phyloP scores from a whole-genome alignment of 805 yeast species.

The Trichomonascus vanleenenianus region DNA sequence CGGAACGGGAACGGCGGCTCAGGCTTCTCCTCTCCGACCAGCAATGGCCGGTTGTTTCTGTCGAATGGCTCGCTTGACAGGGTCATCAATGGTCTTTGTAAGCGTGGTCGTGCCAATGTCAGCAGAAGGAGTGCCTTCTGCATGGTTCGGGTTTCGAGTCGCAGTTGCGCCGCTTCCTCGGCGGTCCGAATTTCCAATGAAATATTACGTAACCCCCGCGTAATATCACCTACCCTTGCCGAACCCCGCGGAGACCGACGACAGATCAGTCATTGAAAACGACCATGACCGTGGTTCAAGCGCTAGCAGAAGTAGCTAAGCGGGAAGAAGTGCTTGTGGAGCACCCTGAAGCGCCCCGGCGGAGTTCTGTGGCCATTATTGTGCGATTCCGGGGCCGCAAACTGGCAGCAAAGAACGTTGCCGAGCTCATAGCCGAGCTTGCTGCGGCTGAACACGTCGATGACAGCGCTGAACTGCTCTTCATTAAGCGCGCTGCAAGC shows the following conservation, averaged over 20 bases:
- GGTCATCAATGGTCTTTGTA: too few relatives aligned
- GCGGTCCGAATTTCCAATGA: neutral
- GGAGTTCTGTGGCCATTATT: conserved; percentile 21
- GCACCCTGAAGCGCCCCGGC: conserved; percentile 10
- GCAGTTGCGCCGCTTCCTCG: neutral
- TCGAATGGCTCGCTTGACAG: neutral
- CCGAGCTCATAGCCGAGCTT: conserved; percentile 2
- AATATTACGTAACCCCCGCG: too few relatives aligned
- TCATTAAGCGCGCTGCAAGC: conserved; percentile 31
- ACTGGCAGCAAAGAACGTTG: neutral
- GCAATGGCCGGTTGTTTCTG: conserved; percentile 20
- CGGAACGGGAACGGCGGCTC: conserved; percentile 31
- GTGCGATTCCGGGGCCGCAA: conserved; percentile 15
- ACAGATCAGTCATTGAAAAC: neutral
- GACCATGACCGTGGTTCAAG: conserved; percentile 7
- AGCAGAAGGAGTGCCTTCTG: neutral
- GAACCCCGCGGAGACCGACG: neutral
- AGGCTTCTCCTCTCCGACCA: conserved; percentile 28
- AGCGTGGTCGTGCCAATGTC: too few relatives aligned
- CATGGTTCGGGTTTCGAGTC: neutral
- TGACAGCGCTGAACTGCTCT: conserved; percentile 26
- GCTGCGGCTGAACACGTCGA: neutral
- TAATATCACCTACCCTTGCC: neutral
- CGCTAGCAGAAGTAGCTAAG: conserved; percentile 7
- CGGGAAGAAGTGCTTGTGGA: conserved; percentile 11